phyloP scores from a whole-genome alignment of 169 alveolate genomes.

The Miamiensis avidus region DNA sequence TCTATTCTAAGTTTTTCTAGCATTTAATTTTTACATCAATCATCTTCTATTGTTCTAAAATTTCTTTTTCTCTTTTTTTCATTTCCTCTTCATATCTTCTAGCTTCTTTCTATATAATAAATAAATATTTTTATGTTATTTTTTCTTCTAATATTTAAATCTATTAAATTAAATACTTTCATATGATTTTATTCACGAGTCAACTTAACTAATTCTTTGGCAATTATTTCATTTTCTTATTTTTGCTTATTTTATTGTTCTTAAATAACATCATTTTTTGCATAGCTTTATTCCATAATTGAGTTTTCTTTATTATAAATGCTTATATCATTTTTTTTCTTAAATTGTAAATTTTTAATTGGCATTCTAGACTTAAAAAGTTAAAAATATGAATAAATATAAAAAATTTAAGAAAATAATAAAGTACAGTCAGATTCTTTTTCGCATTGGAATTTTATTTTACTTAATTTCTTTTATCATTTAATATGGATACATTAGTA shows the following conservation, averaged over 20 bases:
- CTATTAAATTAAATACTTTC: constrained; percentile 4
- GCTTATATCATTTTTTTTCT: background rate
- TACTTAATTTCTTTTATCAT: background rate
- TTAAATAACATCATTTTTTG: constrained; percentile 6
- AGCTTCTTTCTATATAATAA: constrained; percentile 6
- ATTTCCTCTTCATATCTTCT: constrained; percentile 20
- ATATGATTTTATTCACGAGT: constrained; percentile 34
- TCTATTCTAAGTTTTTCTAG: constrained; percentile 41
- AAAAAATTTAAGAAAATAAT: background rate
- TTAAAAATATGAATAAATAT: background rate
- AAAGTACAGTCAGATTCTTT: constrained; percentile 3
- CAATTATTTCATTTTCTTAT: constrained; percentile 25
- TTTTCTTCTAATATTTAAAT: background rate
- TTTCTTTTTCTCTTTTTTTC: constrained; percentile 36
- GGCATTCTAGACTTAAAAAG: background rate
- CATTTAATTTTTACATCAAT: constrained; percentile 45
- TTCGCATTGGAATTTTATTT: background rate
- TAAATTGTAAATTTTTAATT: constrained; percentile 6
- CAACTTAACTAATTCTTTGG: constrained; percentile 37
- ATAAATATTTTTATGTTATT: background rate
- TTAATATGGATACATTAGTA: background rate
- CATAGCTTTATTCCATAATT: background rate
- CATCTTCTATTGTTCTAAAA: constrained; percentile 16
- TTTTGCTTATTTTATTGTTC: constrained; percentile 6
- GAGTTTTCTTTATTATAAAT: background rate